phyloP scores from a whole-genome alignment of 768 basidiomycete species.

The Mycena chlorophos region DNA sequence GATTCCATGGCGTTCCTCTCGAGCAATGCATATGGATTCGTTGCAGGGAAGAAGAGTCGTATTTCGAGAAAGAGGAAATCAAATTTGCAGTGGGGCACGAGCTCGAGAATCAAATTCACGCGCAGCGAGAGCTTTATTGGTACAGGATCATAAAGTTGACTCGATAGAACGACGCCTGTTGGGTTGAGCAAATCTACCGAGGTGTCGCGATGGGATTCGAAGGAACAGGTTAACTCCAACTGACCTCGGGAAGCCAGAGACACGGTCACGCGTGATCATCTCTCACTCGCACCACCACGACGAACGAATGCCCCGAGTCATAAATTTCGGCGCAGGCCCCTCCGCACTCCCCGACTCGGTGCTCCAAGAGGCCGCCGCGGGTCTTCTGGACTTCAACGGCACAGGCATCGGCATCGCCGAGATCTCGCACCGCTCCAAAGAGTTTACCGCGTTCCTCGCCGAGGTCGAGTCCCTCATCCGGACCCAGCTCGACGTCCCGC shows the following conservation, averaged over 20 bases:
- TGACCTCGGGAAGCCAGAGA: too few relatives aligned
- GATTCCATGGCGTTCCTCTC: too few relatives aligned
- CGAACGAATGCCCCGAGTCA: conserved; percentile 58
- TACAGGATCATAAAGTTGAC: too few relatives aligned
- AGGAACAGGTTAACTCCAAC: too few relatives aligned
- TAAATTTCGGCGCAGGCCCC: conserved; percentile 95
- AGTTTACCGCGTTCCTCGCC: conserved; percentile 73
- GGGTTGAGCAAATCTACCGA: too few relatives aligned
- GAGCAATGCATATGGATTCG: too few relatives aligned
- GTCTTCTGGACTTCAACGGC: conserved; percentile 84
- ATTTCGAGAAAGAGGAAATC: too few relatives aligned
- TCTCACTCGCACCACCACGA: not conserved
- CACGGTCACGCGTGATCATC: too few relatives aligned
- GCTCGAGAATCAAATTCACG: not conserved
- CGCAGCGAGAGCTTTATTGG: too few relatives aligned
- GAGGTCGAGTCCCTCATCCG: conserved; percentile 68
- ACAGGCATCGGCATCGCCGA: conserved; percentile 97
- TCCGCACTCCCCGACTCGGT: conserved; percentile 91
- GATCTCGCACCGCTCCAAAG: conserved; percentile 91
- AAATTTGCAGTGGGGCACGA: not conserved
- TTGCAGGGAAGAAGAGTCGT: too few relatives aligned
- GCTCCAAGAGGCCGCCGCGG: conserved; percentile 77
- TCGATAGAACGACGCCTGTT: too few relatives aligned
- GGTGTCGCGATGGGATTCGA: too few relatives aligned
- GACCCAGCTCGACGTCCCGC: conserved; percentile 75